A percentile compares a stretch with the other conserved stretches of the same genome.
phyloP scores from a whole-genome alignment of 164 flowering plant genomes.

The Warburgia ugandensis region DNA sequence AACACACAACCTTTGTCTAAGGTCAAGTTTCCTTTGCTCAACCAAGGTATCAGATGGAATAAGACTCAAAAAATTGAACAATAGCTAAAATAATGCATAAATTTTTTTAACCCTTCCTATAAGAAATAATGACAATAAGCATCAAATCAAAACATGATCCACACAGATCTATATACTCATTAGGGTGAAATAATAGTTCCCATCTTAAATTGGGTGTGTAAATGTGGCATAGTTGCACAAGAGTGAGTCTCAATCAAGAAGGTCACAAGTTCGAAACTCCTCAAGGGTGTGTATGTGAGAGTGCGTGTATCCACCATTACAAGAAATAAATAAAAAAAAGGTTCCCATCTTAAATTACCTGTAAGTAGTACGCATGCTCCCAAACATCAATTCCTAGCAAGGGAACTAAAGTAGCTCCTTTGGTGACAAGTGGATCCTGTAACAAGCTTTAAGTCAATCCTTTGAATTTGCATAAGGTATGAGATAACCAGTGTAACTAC shows the following conservation, averaged over 20 bases:
- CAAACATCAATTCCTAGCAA: constrained; percentile 96
- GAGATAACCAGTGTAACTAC: no score
- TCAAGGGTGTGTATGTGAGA: background rate
- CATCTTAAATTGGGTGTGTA: background rate
- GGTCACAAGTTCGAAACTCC: no score
- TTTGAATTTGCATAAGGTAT: background rate
- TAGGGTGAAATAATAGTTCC: background rate
- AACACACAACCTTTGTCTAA: no score
- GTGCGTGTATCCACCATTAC: background rate
- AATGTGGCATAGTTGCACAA: no score
- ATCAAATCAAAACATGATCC: no score
- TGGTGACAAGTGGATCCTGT: constrained; percentile 91
- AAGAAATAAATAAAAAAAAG: background rate
- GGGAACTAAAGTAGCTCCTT: constrained; percentile 70
- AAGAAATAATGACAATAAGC: no score
- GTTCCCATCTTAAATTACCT: constrained; percentile 34
- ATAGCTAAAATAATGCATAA: no score
- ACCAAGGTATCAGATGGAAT: no score
- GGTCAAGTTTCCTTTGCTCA: no score
- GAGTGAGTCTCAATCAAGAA: background rate
- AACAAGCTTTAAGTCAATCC: constrained; percentile 7
- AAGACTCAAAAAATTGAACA: no score
- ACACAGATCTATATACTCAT: background rate
- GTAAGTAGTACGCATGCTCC: constrained; percentile 99
- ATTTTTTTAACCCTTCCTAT: no score